Conservation (phyloP, 163 green algal genomes). For the Coccomyxa subellipsoidea region DNA sequence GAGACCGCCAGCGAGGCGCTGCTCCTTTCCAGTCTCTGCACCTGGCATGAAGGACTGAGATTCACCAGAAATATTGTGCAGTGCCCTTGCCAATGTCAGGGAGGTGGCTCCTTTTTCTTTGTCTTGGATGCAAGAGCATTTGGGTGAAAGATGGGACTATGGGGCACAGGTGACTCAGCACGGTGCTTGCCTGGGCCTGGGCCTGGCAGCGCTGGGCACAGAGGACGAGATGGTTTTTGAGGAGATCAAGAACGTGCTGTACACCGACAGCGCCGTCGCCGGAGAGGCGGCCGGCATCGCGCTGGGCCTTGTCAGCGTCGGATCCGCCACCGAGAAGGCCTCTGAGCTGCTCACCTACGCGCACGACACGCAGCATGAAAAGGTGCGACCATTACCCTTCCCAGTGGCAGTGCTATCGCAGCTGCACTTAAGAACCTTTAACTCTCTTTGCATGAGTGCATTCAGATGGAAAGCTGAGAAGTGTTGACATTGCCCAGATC, state of each 20-base stretch:
- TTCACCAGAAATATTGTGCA: too few relatives aligned
- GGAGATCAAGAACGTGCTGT: constrained; percentile 93
- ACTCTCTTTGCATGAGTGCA: too few relatives aligned
- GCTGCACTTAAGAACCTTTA: too few relatives aligned
- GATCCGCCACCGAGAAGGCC: constrained; percentile 73
- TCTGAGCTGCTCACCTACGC: constrained; percentile 96
- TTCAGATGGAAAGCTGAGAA: too few relatives aligned
- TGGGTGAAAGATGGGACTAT: too few relatives aligned
- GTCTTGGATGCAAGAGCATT: too few relatives aligned
- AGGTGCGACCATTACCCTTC: constrained; percentile 57
- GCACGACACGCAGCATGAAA: constrained; percentile 97
- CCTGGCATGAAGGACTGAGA: neutral
- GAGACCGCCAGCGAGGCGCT: constrained; percentile 72
- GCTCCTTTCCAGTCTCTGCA: neutral
- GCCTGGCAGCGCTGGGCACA: constrained; percentile 83
- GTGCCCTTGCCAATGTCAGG: too few relatives aligned
- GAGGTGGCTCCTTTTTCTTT: too few relatives aligned
- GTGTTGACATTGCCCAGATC: too few relatives aligned
- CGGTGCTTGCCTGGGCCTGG: constrained; percentile 95
- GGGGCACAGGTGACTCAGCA: constrained; percentile 82
- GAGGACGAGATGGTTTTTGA: constrained; percentile 88
- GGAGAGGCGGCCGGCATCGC: constrained; percentile 80
- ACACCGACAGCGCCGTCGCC: constrained; percentile 84
- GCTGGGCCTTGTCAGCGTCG: constrained; percentile 90
- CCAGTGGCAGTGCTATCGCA: too few relatives aligned